phyloP scores from a whole-genome alignment of 345 rosid genomes.

The Murraya paniculata region DNA sequence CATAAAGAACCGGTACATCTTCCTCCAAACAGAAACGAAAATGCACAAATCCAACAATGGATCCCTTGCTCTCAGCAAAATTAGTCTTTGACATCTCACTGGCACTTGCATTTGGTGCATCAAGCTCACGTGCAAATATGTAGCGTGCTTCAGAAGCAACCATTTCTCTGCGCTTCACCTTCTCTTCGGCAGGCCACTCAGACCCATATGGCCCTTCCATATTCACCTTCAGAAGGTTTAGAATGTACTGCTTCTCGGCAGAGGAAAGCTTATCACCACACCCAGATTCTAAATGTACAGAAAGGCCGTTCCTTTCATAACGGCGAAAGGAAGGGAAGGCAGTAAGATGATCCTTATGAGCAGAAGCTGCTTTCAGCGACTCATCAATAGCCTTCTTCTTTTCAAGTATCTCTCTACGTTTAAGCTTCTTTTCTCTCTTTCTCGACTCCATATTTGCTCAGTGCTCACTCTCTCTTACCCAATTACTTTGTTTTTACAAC shows the following conservation, averaged over 20 bases:
- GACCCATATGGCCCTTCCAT: slow-evolving; percentile 72
- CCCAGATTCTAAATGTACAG: slow-evolving; percentile 56
- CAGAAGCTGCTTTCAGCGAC: slow-evolving; percentile 62
- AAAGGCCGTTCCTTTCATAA: slow-evolving; percentile 58
- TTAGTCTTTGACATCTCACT: slow-evolving; percentile 18
- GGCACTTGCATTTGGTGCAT: slow-evolving; percentile 24
- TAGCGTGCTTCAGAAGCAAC: slow-evolving; percentile 70
- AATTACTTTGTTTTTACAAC: background rate
- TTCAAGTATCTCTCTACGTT: slow-evolving; percentile 52
- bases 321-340: slow-evolving; percentile 55
- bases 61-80: slow-evolving; percentile 18
- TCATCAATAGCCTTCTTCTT: slow-evolving; percentile 59
- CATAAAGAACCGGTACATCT: slow-evolving; percentile 77
- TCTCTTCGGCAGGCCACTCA: slow-evolving; percentile 76
- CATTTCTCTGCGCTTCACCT: slow-evolving; percentile 80
- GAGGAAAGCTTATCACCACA: slow-evolving; percentile 67
- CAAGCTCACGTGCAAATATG: slow-evolving; percentile 46
- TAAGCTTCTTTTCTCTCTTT: slow-evolving; percentile 41
- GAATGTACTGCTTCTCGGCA: slow-evolving; percentile 49
- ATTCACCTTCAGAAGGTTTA: slow-evolving; percentile 62
- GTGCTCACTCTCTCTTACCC: background rate
- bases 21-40: slow-evolving; percentile 82
- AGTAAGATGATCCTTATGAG: slow-evolving; percentile 55
- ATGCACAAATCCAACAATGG: slow-evolving; percentile 71
- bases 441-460: slow-evolving; percentile 35